Evolutionary conservation across 2,329 filamentous ascomycete species (phyloP).

Genomic region (Myriangium duriaei): DNA sequence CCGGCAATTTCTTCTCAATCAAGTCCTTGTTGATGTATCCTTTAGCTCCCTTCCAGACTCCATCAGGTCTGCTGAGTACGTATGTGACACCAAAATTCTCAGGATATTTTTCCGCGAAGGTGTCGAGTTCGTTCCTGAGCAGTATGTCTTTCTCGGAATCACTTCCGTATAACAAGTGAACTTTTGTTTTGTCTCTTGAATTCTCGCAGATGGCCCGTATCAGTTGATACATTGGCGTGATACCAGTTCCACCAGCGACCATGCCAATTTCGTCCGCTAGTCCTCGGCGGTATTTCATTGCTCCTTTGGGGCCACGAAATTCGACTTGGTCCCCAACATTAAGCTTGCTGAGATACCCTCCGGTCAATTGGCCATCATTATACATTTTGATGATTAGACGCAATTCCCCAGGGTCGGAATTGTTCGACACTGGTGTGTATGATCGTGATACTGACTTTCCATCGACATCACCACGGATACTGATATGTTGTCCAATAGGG

Average conservation of each 20-base stretch:
- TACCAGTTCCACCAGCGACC: conserved; percentile 42
- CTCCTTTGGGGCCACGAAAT: conserved; percentile 45
- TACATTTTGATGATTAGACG: no score
- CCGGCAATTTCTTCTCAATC: conserved; percentile 38
- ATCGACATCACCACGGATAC: no score
- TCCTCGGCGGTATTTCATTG: conserved; percentile 39
- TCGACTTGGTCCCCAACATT: conserved; percentile 36
- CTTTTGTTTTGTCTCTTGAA: conserved; percentile 42
- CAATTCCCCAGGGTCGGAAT: no score
- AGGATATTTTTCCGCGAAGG: conserved; percentile 35
- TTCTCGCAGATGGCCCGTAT: conserved; percentile 53
- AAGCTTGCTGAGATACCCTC: conserved; percentile 36
- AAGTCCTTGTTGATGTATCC: conserved; percentile 42
- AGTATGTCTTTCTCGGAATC: conserved; percentile 47
- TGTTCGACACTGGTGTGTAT: no score
- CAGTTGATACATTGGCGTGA: conserved; percentile 49
- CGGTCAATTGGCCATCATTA: conserved; percentile 35
- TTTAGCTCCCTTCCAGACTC: conserved; percentile 37
- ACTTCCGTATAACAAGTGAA: conserved; percentile 49
- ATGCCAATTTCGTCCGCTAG: conserved; percentile 39
- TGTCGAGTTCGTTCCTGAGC: conserved; percentile 43
- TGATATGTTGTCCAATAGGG: no score
- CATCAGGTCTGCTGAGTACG: conserved; percentile 37
- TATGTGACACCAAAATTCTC: conserved; percentile 45
- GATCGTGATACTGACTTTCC: no score